A percentile compares a stretch with the other conserved stretches of the same genome.
These are phyloP conservation scores for Solanum tarapatanum DNA, from an alignment of 257 asterid genomes.

Conservation along the genomic window DNA sequence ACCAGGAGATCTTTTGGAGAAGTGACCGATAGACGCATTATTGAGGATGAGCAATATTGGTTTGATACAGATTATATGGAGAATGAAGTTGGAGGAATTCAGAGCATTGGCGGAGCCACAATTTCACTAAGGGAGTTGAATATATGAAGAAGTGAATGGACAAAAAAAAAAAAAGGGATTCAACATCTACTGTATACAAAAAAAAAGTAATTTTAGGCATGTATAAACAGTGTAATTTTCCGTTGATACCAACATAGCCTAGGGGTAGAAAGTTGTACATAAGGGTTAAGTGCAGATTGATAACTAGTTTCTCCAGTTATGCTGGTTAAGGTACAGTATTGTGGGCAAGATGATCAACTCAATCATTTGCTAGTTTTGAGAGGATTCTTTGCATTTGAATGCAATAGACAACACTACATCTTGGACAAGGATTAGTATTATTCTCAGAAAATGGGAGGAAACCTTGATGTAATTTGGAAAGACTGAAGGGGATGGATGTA, in stretches of 20 bases:
- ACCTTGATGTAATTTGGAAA: background rate
- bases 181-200: background rate
- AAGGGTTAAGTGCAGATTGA: background rate
- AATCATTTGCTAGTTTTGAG: background rate
- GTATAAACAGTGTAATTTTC: background rate
- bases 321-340: background rate
- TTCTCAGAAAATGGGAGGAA: background rate
- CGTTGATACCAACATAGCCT: background rate
- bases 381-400: background rate
- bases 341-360: background rate
- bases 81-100: conserved; percentile 8
- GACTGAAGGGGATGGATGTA: background rate
- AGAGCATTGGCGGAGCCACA: background rate
- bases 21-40: conserved; percentile 21
- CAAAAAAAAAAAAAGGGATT: background rate
- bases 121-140: background rate
- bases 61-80: conserved; percentile 31
- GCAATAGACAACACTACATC: background rate
- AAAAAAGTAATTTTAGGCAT: background rate
- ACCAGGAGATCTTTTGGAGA: conserved; percentile 2
- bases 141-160: background rate
- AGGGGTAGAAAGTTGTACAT: background rate
- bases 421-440: background rate
- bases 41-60: conserved; percentile 34
- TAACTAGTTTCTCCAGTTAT: background rate